Conservation (phyloP, 2,329 filamentous ascomycete species). For the Fusarium mundagurra region DNA sequence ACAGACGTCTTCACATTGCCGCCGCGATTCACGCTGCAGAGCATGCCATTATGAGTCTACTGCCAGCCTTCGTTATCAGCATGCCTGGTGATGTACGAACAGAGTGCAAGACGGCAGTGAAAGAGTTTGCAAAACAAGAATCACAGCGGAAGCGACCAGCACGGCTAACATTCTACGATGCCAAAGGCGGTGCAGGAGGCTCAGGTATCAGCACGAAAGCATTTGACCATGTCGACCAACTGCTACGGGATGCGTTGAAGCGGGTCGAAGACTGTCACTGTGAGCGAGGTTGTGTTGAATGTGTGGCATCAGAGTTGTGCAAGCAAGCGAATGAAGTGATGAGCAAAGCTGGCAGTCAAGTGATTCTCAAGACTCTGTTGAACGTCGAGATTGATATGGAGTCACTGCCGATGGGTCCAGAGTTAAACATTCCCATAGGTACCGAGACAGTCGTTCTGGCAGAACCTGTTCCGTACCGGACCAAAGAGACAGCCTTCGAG, state of each 20-base stretch:
- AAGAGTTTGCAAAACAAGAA: slow-evolving; percentile 82
- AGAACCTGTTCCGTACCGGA: slow-evolving; percentile 65
- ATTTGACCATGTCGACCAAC: slow-evolving; percentile 87
- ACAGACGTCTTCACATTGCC: slow-evolving; percentile 79
- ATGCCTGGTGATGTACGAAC: slow-evolving; percentile 93
- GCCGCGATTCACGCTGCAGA: slow-evolving; percentile 95
- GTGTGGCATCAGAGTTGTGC: slow-evolving; percentile 85
- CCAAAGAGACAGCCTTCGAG: slow-evolving; percentile 21
- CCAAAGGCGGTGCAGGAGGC: slow-evolving; percentile 85
- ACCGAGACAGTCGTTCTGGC: slow-evolving; percentile 86
- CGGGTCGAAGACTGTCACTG: slow-evolving; percentile 82
- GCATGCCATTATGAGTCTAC: slow-evolving; percentile 85
- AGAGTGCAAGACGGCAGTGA: slow-evolving; percentile 89
- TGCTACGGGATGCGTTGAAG: slow-evolving; percentile 79
- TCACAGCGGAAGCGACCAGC: slow-evolving; percentile 83
- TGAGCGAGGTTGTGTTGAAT: slow-evolving; percentile 85
- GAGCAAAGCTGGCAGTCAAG: slow-evolving; percentile 87
- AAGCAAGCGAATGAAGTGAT: slow-evolving; percentile 90
- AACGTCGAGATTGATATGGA: slow-evolving; percentile 84
- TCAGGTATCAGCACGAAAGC: slow-evolving; percentile 91
- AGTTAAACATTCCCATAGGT: slow-evolving; percentile 73
- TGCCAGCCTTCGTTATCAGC: slow-evolving; percentile 91
- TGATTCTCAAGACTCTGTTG: slow-evolving; percentile 81
- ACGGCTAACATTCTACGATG: slow-evolving; percentile 91
- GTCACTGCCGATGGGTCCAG: slow-evolving; percentile 84